These are phyloP conservation scores for Cercis canadensis DNA, from an alignment of 306 rosid genomes.

Conservation along the genomic window DNA sequence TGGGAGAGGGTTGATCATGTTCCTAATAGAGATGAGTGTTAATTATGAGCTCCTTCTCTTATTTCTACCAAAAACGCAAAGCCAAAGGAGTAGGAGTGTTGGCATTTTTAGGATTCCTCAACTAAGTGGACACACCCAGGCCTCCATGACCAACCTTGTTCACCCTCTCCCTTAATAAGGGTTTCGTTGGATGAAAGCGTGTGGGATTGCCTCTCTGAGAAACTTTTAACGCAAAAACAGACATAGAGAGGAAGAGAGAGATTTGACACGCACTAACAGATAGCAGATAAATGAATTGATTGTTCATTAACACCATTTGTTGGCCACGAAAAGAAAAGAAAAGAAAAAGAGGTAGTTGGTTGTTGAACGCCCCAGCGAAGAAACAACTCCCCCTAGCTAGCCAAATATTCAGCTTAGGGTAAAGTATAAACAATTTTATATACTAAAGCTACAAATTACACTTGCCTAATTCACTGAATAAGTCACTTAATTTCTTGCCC, in stretches of 20 bases:
- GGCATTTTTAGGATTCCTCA: neutral
- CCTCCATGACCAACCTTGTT: conserved; percentile 25
- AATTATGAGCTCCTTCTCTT: too few relatives aligned
- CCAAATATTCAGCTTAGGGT: neutral
- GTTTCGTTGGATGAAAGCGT: conserved; percentile 53
- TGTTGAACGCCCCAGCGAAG: conserved; percentile 68
- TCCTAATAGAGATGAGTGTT: too few relatives aligned
- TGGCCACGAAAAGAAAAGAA: conserved; percentile 66
- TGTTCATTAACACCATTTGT: conserved; percentile 73
- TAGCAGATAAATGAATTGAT: conserved; percentile 56
- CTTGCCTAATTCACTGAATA: conserved; percentile 23
- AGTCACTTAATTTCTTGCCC: conserved; percentile 49
- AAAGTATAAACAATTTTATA: conserved; percentile 20
- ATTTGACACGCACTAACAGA: conserved; percentile 40
- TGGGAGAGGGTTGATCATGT: too few relatives aligned
- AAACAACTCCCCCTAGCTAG: conserved; percentile 33
- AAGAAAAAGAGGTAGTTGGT: conserved; percentile 75
- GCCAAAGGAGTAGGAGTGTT: neutral
- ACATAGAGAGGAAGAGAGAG: conserved; percentile 9
- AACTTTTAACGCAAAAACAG: conserved; percentile 43
- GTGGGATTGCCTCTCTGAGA: conserved; percentile 52
- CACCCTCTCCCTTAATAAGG: neutral
- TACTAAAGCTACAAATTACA: neutral
- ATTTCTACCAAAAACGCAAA: neutral
- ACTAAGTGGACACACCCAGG: too few relatives aligned